Percentiles rank a stretch among this genome's conserved stretches.
phyloP scores from a whole-genome alignment of 148 eudicot species.

The Heliamphora exappendiculata region DNA sequence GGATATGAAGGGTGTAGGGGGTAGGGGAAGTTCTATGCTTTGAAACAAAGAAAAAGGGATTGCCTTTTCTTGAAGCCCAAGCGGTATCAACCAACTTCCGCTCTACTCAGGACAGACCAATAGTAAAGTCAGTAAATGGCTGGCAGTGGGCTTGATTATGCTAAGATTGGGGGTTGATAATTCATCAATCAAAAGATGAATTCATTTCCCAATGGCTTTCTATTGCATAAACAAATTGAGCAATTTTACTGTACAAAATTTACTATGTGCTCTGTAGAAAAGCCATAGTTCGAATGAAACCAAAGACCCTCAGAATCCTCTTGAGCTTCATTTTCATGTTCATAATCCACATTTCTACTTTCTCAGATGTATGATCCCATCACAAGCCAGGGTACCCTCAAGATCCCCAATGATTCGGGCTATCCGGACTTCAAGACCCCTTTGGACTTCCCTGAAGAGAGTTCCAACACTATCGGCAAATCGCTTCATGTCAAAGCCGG shows the following conservation, averaged over 20 bases:
- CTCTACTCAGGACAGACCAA: too few relatives aligned
- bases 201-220: slow-evolving; percentile 7
- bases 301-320: slow-evolving; percentile 2
- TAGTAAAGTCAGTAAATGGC: too few relatives aligned
- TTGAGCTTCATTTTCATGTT: background rate
- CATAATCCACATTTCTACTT: slow-evolving; percentile 18
- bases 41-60: too few relatives aligned
- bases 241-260: slow-evolving; percentile 15
- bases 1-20: too few relatives aligned
- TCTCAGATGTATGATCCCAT: slow-evolving; percentile 56
- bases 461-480: slow-evolving; percentile 60
- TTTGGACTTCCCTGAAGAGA: slow-evolving; percentile 72
- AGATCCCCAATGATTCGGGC: slow-evolving; percentile 80
- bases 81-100: too few relatives aligned
- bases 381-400: slow-evolving; percentile 84
- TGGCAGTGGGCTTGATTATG: background rate
- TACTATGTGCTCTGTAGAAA: background rate
- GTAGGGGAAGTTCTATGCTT: too few relatives aligned
- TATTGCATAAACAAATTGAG: slow-evolving; percentile 8
- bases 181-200: too few relatives aligned
- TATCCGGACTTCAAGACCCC: slow-evolving; percentile 79
- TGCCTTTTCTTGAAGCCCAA: too few relatives aligned
- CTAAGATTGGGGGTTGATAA: background rate
- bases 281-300: background rate
- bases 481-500: slow-evolving; percentile 63